Base-by-base conservation (phyloP, 2,329 filamentous ascomycete genomes). In the Pestalotiopsis sp. region DNA sequence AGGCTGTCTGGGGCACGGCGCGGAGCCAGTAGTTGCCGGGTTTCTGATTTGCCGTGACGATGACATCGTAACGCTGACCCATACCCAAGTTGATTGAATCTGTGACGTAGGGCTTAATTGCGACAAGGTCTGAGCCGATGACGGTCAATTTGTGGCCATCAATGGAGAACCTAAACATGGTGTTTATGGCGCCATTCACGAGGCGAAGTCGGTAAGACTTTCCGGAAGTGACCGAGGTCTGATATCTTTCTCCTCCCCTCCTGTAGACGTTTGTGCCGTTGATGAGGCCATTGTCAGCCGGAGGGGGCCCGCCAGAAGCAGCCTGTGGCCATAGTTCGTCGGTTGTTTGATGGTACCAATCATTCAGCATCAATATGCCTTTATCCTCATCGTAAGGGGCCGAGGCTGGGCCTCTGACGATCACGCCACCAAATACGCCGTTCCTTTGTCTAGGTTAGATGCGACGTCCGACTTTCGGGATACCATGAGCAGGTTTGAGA, bases 351-450 rank as follows among this genome's bases (percentile, higher is more conserved):
- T 88, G 85, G 71, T 84, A 84, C 87, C 88, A 91, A 73, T 91
- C 90, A 17, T 83, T 86, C 5, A 92, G 75, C 31, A 89, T 82
- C 1, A 92, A 72, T 12, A 84, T 78, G 3, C 91, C 90, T 0
- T 91, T 80, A 73, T 93, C 91, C 63, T 86, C 82, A 69, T 93
- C 89, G 72, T 91, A 91, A 73, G 88, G 83, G 14, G 84, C 81
- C 2, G 85, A 85, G 0, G 84, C 82, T 0, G 89, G 89, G 0
- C 89, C 90, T 66, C 90, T 83, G 72, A 92, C 88, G 20, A 91
- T 78, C 45, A 92, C 86, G 2, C 83, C 84, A 0, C 90, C 90
- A 36, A 87, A 81, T 0, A 91, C 78, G 1, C 90, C 90, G 67
- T 90, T 83, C 77, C 64, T 66, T 17, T 13, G 23, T n/a, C n/a